Conservation (phyloP, 306 rosid genomes). For the Begonia fuchsioides region DNA sequence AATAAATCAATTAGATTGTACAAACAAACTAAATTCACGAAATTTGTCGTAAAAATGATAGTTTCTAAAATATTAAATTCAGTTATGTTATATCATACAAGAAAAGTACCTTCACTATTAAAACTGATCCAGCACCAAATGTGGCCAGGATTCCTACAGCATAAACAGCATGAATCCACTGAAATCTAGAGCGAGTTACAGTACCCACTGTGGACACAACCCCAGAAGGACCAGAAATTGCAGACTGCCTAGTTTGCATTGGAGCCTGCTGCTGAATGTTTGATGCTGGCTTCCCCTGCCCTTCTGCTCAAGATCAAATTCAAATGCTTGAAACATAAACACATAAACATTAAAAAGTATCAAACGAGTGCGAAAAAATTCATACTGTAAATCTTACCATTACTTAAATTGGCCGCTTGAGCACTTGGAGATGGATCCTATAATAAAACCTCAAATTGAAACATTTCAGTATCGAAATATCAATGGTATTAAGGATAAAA, state of each 20-base stretch:
- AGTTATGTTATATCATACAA: background rate
- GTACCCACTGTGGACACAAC: slow-evolving; percentile 26
- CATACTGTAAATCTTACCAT: slow-evolving; percentile 2
- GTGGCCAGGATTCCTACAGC: slow-evolving; percentile 56
- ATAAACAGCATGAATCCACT: slow-evolving; percentile 66
- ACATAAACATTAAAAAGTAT: background rate
- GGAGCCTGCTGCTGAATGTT: slow-evolving; percentile 33
- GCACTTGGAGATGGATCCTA: slow-evolving; percentile 63
- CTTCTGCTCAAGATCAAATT: slow-evolving; percentile 24
- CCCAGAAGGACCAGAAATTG: no score
- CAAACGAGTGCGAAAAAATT: no score
- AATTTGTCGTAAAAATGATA: background rate
- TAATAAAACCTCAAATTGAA: slow-evolving; percentile 2
- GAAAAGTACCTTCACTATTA: slow-evolving; percentile 54
- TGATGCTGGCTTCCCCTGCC: slow-evolving; percentile 22
- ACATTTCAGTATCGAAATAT: background rate
- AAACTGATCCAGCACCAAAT: slow-evolving; percentile 66
- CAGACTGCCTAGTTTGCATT: slow-evolving; percentile 37
- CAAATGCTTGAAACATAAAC: no score
- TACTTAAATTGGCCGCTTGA: slow-evolving; percentile 28
- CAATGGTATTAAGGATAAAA: background rate
- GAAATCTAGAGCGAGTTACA: slow-evolving; percentile 34
- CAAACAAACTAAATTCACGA: slow-evolving; percentile 5
- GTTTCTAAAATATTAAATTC: slow-evolving; percentile 1
- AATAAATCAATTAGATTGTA: no score